These are phyloP conservation scores for Monascus purpureus DNA, from an alignment of 495 filamentous ascomycete genomes.

Conservation along the genomic window DNA sequence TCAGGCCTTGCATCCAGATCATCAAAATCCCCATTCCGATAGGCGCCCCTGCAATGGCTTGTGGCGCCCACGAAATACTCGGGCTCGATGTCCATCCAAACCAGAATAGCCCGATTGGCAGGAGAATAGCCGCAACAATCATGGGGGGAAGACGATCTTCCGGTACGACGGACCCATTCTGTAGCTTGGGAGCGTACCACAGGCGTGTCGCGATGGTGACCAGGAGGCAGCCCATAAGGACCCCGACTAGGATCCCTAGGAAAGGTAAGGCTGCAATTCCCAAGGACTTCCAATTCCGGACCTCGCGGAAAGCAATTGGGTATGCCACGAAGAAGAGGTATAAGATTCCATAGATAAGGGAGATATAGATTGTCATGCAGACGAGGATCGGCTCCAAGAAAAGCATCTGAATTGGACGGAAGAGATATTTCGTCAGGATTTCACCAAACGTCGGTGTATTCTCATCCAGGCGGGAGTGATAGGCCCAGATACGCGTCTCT, in stretches of 20 bases:
- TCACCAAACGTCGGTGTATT: conserved; percentile 29
- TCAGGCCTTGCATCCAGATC: conserved; percentile 12
- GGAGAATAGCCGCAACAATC: conserved; percentile 22
- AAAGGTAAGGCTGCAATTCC: conserved; percentile 45
- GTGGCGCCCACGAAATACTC: conserved; percentile 12
- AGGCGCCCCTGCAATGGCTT: conserved; percentile 13
- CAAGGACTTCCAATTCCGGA: conserved; percentile 33
- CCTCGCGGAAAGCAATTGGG: conserved; percentile 40
- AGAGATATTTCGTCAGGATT: conserved; percentile 36
- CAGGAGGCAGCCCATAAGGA: conserved; percentile 30
- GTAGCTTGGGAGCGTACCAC: neutral
- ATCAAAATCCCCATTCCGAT: conserved; percentile 19
- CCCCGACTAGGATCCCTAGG: conserved; percentile 43
- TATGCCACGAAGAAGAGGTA: conserved; percentile 52
- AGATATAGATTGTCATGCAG: conserved; percentile 34
- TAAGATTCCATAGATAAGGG: conserved; percentile 46
- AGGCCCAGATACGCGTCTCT: conserved; percentile 47
- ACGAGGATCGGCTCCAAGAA: conserved; percentile 46
- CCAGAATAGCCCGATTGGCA: conserved; percentile 33
- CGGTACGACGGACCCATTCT: conserved; percentile 21
- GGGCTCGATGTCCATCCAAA: conserved; percentile 30
- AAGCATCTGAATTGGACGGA: conserved; percentile 48
- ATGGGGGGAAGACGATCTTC: conserved; percentile 30
- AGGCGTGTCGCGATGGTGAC: conserved; percentile 26
- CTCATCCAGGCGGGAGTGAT: conserved; percentile 45